Base-by-base conservation (phyloP, 139 green algal species). In the Tetradesmus obliquus region DNA sequence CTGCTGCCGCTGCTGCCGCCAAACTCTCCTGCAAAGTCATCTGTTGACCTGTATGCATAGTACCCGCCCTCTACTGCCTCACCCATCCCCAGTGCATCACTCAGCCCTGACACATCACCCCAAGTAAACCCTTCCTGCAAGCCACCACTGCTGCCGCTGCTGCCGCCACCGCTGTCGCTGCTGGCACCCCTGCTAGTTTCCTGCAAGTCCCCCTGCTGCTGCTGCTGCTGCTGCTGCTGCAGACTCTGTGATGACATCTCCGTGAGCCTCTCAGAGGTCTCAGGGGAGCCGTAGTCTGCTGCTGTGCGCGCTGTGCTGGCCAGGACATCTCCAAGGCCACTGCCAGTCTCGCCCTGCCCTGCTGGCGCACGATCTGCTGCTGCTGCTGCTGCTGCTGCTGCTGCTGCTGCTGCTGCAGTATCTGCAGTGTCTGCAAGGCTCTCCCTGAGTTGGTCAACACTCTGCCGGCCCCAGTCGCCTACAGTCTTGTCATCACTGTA, bases 271-370 rank as follows among this genome's bases (percentile, higher is more conserved):
- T 57, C 84, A 60, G 84, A 58, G 53, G 57, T 79, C n/a, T 55
- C 84, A 71, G 55, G 55, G 20, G 84, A 79, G 2, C 84, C 84
- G 57, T 55, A 88, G 58, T 88, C 57, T 58, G 84, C 84, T 81
- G 84, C 60, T 20, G 60, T 89, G 60, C 32, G 62, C 53, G 32
- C 62, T 62, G 84, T 62, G 12, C 32, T 32, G 15, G 13, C 17
- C 1, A 76, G 3, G 3, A 62, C 84, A 62, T 82, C 66, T 3
- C 66, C 17, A 5, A 76, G 12, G 3, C 66, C 66, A 7, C 66
- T 19, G n/a, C 17, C 66, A 76, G 66, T 7, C 1, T 24, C 2
- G 2, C 15, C 15, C 66, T 76, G 32, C 32, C 17, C 66, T 76
- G 57, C 57, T 66, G 57, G 7, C 8, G 66, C 66, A 24, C 24